Percentiles rank a stretch among this genome's conserved stretches.
phyloP scores from a whole-genome alignment of 176 grass and related monocot species.

The Oryza australiensis region DNA sequence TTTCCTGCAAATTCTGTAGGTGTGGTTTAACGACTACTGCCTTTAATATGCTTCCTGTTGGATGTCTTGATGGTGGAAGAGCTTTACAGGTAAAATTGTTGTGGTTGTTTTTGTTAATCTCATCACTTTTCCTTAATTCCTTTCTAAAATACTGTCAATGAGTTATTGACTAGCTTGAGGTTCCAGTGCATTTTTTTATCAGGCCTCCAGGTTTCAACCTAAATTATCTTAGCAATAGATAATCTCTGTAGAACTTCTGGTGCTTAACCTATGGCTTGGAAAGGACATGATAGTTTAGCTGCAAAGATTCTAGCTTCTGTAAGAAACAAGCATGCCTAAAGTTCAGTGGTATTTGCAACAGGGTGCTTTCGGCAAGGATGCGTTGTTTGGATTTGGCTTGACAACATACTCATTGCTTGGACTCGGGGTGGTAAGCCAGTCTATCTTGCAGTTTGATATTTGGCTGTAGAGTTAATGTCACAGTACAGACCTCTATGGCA shows the following conservation, averaged over 20 bases:
- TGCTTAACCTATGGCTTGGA: slow-evolving; percentile 10
- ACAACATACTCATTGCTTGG: slow-evolving; percentile 92
- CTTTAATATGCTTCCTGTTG: slow-evolving; percentile 98
- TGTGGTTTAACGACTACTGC: slow-evolving; percentile 96
- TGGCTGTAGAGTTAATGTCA: background rate
- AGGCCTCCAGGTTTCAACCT: background rate
- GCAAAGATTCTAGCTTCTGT: slow-evolving; percentile 2
- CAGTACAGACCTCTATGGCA: background rate
- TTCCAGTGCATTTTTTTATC: background rate
- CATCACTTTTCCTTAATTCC: background rate
- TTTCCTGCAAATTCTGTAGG: slow-evolving; percentile 51
- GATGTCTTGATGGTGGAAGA: slow-evolving; percentile 97
- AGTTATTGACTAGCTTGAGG: background rate
- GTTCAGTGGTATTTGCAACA: slow-evolving; percentile 49
- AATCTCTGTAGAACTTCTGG: background rate
- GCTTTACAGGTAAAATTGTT: slow-evolving; percentile 68
- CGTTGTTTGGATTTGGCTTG: slow-evolving; percentile 86
- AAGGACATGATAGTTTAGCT: slow-evolving; percentile 6
- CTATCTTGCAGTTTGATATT: background rate
- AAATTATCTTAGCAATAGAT: background rate
- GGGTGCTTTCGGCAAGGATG: slow-evolving; percentile 85
- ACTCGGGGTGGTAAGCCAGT: slow-evolving; percentile 75
- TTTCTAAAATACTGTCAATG: slow-evolving; percentile 1
- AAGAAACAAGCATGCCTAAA: slow-evolving; percentile 12
- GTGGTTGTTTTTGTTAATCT: background rate